Evolutionary conservation across 306 rosid species (phyloP), one percentile per base, ranked within the genome.

Genomic region (Gastrolobium villosum): DNA sequence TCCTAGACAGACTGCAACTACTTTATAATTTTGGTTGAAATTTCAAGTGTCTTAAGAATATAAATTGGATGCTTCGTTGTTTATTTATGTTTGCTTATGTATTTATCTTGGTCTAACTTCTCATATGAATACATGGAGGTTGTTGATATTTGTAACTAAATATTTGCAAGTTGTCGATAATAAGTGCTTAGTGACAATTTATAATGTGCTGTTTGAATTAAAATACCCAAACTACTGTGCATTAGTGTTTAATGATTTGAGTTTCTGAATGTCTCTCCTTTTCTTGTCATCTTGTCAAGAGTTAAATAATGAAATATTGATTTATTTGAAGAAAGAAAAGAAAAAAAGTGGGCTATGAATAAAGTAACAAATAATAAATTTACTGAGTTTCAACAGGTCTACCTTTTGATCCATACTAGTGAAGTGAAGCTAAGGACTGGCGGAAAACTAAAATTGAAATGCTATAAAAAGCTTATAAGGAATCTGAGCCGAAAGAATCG

Each of bases 371-470:
- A 80, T 72, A 75, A 56, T 15, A 20, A 74, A 79, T 76, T 75
- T 36, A 40, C 68, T 14, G 49, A 20, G 74, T 82, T 80, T 70
- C 76, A 56, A 82, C 85, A 95, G 99, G 97, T 93, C 49, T 93
- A 93, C 82, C 90, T 95, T 72, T 88, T 93, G 88, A 96, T 95
- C 76, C 97, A 95, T 89, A 79, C 90, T 54, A 84, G 85, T 79
- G 89, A 83, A 82, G 89, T 87, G 77, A 93, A 87, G 89, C 71
- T 56, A 79, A 88, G 81, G 90, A 81, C 60, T 74, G 64, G 87
- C 92, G 79, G 84, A 80, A 69, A 77, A 66, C 83, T 68, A 64
- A 85, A 67, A 82, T 63, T 84, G 89, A 86, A 80, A 86, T 77
- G 43, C 34, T 55, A 28, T 82, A 66, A 20, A 83, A 86, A 40